Base-by-base conservation (phyloP, 768 basidiomycete genomes). In the Trametes villosa region DNA sequence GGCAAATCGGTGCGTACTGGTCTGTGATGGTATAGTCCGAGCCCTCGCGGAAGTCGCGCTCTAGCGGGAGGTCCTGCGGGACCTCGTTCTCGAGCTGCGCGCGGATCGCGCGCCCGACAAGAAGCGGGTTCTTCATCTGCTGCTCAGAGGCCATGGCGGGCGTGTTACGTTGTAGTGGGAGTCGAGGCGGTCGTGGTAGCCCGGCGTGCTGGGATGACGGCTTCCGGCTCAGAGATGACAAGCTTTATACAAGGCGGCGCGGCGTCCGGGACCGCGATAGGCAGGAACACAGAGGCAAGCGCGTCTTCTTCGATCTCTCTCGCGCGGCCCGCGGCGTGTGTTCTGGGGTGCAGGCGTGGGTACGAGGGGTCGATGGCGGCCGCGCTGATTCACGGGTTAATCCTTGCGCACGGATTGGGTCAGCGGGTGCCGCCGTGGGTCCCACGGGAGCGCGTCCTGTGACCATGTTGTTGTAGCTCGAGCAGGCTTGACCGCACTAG, bases 21-120 rank as follows among this genome's bases (percentile, higher is more conserved):
- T 75, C 72, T 4, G 74, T 75, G 62, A 75, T 73, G 42, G 74
- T 75, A 60, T 74, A 73, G 45, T 70, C 67, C 15, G 72, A 64
- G 56, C 64, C 67, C 52, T 75, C 74, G 42, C 69, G 68, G 62
- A 75, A 75, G 63, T 75, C 74, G 33, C 63, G 67, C 53, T 72
- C 72, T 22, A 75, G 72, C 36, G 74, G 72, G 40, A 75, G 63
- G 53, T 75, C 74, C 52, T 64, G 52, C 7, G 72, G 74, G n/a
- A 75, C 68, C 38, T 71, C 70, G 42, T 73, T 56, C 61, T 71
- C 70, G 44, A 73, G 62, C 65, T 75, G 74, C n/a, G 72, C 72
- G n/a, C 74, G 70, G 55, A 75, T 75, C 26, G 71, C 71, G 44
- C 67, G 71, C 51, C 74, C 74, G 33, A 74, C 71, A 42, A 68